Evolutionary conservation across 176 grass and related monocot species (phyloP).

Genomic region (Avena insularis): DNA sequence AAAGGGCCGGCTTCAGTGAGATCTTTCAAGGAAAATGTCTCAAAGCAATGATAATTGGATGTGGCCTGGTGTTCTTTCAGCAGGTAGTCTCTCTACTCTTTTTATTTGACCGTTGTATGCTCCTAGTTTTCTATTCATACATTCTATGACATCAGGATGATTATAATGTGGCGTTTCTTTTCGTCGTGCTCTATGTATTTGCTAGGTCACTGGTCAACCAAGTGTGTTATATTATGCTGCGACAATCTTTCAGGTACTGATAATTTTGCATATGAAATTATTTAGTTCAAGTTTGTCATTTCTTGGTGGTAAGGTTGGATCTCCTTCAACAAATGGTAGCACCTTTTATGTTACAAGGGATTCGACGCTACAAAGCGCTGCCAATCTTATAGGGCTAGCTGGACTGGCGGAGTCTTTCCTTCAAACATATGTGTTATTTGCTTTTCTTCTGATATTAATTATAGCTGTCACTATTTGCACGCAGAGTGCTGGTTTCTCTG

Average conservation of each 20-base stretch:
- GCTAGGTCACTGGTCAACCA: constrained; percentile 92
- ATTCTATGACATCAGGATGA: constrained; percentile 9
- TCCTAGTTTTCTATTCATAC: not conserved
- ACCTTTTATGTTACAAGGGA: not conserved
- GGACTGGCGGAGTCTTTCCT: not conserved
- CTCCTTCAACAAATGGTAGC: not conserved
- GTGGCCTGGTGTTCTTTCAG: constrained; percentile 94
- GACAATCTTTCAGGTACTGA: constrained; percentile 88
- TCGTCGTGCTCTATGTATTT: constrained; percentile 42
- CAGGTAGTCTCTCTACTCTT: constrained; percentile 62
- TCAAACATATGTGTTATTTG: not conserved
- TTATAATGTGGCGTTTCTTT: not conserved
- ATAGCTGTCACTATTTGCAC: constrained; percentile 26
- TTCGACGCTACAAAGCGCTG: not conserved
- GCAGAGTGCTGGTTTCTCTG: constrained; percentile 97
- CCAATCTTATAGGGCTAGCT: constrained; percentile 15
- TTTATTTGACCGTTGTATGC: not conserved
- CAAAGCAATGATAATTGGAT: constrained; percentile 92
- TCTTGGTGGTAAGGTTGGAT: constrained; percentile 18
- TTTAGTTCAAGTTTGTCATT: constrained; percentile 20
- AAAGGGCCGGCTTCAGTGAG: constrained; percentile 62
- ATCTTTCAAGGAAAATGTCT: constrained; percentile 97
- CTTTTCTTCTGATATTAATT: constrained; percentile 13
- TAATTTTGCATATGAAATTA: constrained; percentile 22
- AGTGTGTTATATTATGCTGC: constrained; percentile 98